Conservation (phyloP, 805 yeast genomes). For the Barnettozyma californica region DNA sequence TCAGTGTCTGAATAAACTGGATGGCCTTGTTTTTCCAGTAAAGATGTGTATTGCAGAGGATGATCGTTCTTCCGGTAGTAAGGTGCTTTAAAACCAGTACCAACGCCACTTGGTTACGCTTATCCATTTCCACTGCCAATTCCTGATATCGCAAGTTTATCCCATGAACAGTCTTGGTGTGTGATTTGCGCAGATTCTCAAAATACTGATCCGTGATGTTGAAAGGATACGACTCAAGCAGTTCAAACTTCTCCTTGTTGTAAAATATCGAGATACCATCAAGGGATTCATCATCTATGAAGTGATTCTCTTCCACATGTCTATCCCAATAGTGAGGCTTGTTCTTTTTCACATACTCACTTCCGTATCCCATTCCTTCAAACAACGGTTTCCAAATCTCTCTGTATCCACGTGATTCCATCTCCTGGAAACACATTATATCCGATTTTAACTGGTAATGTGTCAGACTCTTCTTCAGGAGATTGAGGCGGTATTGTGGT, state of each 20-base stretch:
- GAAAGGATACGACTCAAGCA: conserved; percentile 30
- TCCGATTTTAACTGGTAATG: conserved; percentile 38
- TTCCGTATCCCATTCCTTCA: conserved; percentile 35
- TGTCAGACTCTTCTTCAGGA: conserved; percentile 32
- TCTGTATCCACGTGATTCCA: conserved; percentile 39
- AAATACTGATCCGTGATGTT: conserved; percentile 22
- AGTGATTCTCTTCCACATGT: conserved; percentile 13
- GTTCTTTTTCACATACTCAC: conserved; percentile 44
- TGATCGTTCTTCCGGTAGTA: conserved; percentile 33
- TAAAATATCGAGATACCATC: conserved; percentile 59
- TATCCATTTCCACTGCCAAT: conserved; percentile 22
- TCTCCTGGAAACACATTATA: conserved; percentile 56
- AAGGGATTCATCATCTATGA: conserved; percentile 33
- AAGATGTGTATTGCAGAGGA: conserved; percentile 54
- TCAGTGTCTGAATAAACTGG: conserved; percentile 47
- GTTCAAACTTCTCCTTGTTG: conserved; percentile 42
- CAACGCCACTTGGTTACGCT: conserved; percentile 53
- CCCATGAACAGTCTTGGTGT: conserved; percentile 4
- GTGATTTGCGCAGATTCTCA: conserved; percentile 8
- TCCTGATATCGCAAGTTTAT: not conserved
- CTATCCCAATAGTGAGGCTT: conserved; percentile 50
- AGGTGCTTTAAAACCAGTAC: conserved; percentile 44
- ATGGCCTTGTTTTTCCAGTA: conserved; percentile 58
- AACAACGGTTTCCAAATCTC: conserved; percentile 34
- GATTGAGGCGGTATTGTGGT: conserved; percentile 44